Base-by-base conservation (phyloP, 768 basidiomycete genomes). In the Lenzites betulinus region DNA sequence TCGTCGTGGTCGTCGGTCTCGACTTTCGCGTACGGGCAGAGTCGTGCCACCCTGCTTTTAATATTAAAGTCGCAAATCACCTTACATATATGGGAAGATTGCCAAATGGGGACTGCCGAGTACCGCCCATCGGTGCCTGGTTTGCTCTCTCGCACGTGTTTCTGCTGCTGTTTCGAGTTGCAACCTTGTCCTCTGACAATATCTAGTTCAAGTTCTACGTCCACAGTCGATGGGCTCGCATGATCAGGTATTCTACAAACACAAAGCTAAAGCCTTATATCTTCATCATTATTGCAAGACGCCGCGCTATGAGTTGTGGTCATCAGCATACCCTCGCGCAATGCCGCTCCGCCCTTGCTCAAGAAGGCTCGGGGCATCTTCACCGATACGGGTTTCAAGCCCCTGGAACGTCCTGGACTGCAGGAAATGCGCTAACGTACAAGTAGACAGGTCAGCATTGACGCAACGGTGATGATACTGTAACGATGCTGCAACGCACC, bases 281-380 rank as follows among this genome's bases (percentile, higher is more conserved):
- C 8, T 30, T 16, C 15, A 51, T 12, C 30, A 33, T 11, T 33
- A 33, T 33, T 11, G 11, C 11, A 33, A 4, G 30, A 33, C 11
- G 30, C 3, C 22, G 12, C 18, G 2, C 22, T 38, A 25, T 8
- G 44, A 13, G 8, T 28, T 22, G 42, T 63, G 63, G 49, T 67
- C 66, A 23, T 67, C 63, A 2, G 44, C 60, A 71, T 98, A 98
- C 11, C 90, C 93, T 62, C 89, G 82, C 39, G 96, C 94, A 47
- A 96, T 89, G 6, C 96, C 96, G 65, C 84, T 90, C 47, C 94
- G 77, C 0, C 96, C 96, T 72, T 96, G 91, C 74, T 97, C 93
- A 59, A 98, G 73, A 41, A 88, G 72, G 62, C 89, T 84, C 0
- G 95, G 95, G 1, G 79, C 82, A 67, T 96, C 92, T 71, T 90